A percentile compares a stretch with the other conserved stretches of the same genome.
Evolutionary conservation across 768 basidiomycete genomes (phyloP).

Genomic region (Leccinum truebloodii): DNA sequence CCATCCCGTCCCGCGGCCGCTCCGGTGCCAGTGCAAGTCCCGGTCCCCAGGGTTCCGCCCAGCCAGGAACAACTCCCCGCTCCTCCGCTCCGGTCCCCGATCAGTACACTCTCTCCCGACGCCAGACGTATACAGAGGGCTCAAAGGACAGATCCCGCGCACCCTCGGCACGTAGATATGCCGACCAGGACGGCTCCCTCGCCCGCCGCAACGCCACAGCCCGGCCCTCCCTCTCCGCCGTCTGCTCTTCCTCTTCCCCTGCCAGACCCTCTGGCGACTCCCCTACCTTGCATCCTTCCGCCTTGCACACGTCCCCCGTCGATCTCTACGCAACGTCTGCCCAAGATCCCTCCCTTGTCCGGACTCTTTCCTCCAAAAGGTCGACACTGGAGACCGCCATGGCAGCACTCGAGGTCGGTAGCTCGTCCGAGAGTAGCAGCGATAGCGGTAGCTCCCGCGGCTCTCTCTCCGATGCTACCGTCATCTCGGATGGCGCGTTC

Average conservation of each 20-base stretch:
- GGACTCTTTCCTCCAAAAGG: conserved; percentile 35
- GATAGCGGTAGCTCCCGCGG: conserved; percentile 51
- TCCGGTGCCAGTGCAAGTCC: conserved; percentile 61
- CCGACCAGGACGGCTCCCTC: conserved; percentile 53
- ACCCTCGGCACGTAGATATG: conserved; percentile 60
- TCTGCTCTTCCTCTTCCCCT: conserved; percentile 35
- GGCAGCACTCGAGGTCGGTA: conserved; percentile 38
- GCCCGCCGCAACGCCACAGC: conserved; percentile 48
- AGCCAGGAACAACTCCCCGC: conserved; percentile 33
- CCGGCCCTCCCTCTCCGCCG: conserved; percentile 47
- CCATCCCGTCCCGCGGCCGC: conserved; percentile 42
- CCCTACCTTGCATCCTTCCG: conserved; percentile 15
- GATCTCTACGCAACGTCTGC: conserved; percentile 27
- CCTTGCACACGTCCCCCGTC: conserved; percentile 19
- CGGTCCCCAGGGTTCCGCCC: conserved; percentile 25
- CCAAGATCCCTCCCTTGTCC: conserved; percentile 36
- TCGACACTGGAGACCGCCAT: conserved; percentile 41
- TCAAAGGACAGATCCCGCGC: conserved; percentile 57
- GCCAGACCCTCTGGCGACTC: conserved; percentile 25
- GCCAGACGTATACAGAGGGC: conserved; percentile 51
- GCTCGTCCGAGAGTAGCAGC: conserved; percentile 60
- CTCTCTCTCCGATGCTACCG: conserved; percentile 69
- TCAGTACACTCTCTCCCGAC: conserved; percentile 44
- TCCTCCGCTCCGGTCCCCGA: conserved; percentile 43
- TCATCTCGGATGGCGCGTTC: conserved; percentile 85